Evolutionary conservation across 2,329 filamentous ascomycete genomes (phyloP), one percentile per base, ranked within the genome.

Genomic region (Fusarium guadeloupense): DNA sequence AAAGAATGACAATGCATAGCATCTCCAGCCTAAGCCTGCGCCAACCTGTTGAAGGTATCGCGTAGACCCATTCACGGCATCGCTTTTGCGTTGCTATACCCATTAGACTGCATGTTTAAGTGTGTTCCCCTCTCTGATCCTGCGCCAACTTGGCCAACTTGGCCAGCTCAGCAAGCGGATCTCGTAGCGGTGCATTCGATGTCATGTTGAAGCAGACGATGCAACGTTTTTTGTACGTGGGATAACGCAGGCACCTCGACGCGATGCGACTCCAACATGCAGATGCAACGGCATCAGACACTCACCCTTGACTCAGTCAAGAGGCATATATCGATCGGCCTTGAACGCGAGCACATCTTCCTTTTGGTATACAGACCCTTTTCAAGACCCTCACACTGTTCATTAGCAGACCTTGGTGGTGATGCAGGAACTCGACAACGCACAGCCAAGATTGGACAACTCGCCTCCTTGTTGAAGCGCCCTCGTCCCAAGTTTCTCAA

Each of bases 141-240:
- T 54, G 59, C 53, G 45, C 56, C 65, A 64, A 64, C 57, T 53
- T 51, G 54, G 65, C 66, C 66, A 69, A 42, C 57, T 53, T 51
- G 54, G 65, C 66, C 66, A 69, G 40, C 66, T 64, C 66, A 69
- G 47, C 61, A 69, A 61, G 67, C 63, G 63, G 63, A 62, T 35
- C 49, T 34, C 33, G 31, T 47, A 31, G 28, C 25, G 31, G 37
- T 50, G 47, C 17, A 44, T 44, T 23, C 14, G 20, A 30, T 30
- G 35, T 35, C 45, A 31, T 39, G 34, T 12, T 17, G 30, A 52
- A 28, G 52, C 45, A n/a, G 46, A 28, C 51, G 59, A 61, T 62
- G 57, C 54, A 59, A 30, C 54, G 7, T 26, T 35, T 37, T 35
- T 38, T 38, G 49, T 35, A 21, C 59, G 57, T 51, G 40, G 46